Evolutionary conservation across 495 filamentous ascomycete species (phyloP), one percentile per base, ranked within the genome.

Genomic region (Aspergillus carlsbadensis): DNA sequence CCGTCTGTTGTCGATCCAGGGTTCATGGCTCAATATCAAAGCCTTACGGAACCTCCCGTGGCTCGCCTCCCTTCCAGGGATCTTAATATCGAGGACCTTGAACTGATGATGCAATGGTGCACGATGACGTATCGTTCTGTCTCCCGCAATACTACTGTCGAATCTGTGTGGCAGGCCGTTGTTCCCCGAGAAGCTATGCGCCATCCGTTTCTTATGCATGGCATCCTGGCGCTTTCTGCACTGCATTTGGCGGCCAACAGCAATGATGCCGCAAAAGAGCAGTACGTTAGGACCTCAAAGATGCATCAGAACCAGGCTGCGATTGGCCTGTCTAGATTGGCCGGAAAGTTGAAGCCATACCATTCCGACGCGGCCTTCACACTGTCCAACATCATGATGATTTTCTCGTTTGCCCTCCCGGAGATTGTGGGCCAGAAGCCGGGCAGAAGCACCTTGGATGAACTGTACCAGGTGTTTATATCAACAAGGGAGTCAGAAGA

Each of bases 51-150:
- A 2, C 39, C 50, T 26, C 15, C 54, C 47, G 37, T 34, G 31
- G 41, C 52, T 24, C n/a, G 20, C 2, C 17, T 46, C 18, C 57
- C 37, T 1, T 6, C 52, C 7, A 41, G 43, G 13, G 58, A 63
- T 13, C 47, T 63, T 34, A 50, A 65, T 47, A 56, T 63, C 55
- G 22, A 70, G 44, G 77, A 80, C 35, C 62, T 76, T 34, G 76
- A 79, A 46, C 59, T 79, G 20, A 76, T 78, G 70, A 70, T 77
- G 65, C 68, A 78, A 34, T 80, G 74, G 69, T 76, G 70, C 37
- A 78, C 71, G 8, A 65, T 62, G 21, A 77, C 74, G 11, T 78
- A 78, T 56, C 70, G 64, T 49, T 68, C 74, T 0, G 63, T 80
- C 59, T 66, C 70, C 0, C 65, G 67, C 10, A 62, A 72, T 31